phyloP scores from a whole-genome alignment of 2,329 filamentous ascomycete species.

The Sclerotinia sclerotiorum region DNA sequence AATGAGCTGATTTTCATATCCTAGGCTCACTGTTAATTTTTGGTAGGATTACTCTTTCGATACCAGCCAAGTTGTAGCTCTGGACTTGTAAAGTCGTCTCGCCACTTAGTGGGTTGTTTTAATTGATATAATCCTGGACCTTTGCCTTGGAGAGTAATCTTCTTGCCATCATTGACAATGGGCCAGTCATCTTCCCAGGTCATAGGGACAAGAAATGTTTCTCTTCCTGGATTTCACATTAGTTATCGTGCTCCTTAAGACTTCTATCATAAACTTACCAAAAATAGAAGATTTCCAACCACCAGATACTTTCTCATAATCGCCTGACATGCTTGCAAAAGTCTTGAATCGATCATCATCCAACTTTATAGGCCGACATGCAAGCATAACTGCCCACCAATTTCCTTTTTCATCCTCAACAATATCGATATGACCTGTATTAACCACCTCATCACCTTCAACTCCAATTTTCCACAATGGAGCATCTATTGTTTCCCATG shows the following conservation, averaged over 20 bases:
- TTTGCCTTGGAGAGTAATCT: not conserved
- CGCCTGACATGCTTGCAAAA: not conserved
- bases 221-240: constrained; percentile 48
- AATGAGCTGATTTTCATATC: not conserved
- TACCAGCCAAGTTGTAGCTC: constrained; percentile 18
- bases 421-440: constrained; percentile 57
- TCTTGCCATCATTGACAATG: constrained; percentile 26
- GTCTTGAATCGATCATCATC: not conserved
- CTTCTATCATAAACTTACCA: constrained; percentile 43
- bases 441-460: constrained; percentile 31
- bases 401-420: constrained; percentile 52
- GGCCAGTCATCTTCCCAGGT: constrained; percentile 55
- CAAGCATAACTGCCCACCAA: constrained; percentile 54
- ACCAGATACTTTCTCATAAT: not conserved
- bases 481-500: constrained; percentile 7
- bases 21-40: not conserved
- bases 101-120: not conserved
- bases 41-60: constrained; percentile 5
- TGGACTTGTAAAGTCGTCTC: constrained; percentile 4
- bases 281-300: constrained; percentile 18
- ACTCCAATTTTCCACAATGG: constrained; percentile 7
- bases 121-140: constrained; percentile 4
- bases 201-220: constrained; percentile 51
- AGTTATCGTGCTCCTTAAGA: constrained; percentile 36
- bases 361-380: constrained; percentile 42